Percentiles rank a stretch among this genome's conserved stretches.
These are phyloP conservation scores for Leucocoprinus sp. DNA, from an alignment of 768 basidiomycete species.

Conservation along the genomic window DNA sequence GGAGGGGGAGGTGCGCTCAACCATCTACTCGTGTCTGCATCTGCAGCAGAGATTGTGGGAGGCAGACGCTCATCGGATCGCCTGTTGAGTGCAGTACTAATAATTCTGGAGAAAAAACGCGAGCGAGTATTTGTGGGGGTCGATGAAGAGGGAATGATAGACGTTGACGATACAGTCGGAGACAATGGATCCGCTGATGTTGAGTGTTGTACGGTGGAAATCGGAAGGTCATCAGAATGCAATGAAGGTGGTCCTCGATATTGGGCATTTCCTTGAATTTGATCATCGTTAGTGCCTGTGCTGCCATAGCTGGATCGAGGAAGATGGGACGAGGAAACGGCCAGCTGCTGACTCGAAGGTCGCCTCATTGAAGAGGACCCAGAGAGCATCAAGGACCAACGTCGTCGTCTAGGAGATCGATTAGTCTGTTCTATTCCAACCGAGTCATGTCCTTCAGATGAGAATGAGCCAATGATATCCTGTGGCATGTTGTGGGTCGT, in stretches of 20 bases:
- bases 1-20: constrained; percentile 6
- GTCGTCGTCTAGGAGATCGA: constrained; percentile 10
- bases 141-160: constrained; percentile 16
- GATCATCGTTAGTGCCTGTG: constrained; percentile 19
- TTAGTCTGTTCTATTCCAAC: constrained; percentile 3
- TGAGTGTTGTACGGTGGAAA: constrained; percentile 12
- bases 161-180: constrained; percentile 18
- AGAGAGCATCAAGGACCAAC: constrained; percentile 14
- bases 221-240: constrained; percentile 25
- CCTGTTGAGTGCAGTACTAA: constrained; percentile 57
- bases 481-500: constrained; percentile 25
- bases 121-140: constrained; percentile 34
- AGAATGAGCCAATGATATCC: constrained; percentile 14
- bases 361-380: constrained; percentile 1
- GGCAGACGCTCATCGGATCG: constrained; percentile 49
- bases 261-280: constrained; percentile 18
- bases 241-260: constrained; percentile 34
- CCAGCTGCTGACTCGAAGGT: constrained; percentile 20
- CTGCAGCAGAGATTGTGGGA: constrained; percentile 27
- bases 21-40: constrained; percentile 30
- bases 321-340: constrained; percentile 14
- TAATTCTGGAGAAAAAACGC: constrained; percentile 64
- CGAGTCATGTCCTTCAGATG: constrained; percentile 35
- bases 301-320: constrained; percentile 17
- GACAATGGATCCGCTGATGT: constrained; percentile 15